phyloP scores from a whole-genome alignment of 2,329 filamentous ascomycete genomes.

The Ceratocystiopsis minuta region DNA sequence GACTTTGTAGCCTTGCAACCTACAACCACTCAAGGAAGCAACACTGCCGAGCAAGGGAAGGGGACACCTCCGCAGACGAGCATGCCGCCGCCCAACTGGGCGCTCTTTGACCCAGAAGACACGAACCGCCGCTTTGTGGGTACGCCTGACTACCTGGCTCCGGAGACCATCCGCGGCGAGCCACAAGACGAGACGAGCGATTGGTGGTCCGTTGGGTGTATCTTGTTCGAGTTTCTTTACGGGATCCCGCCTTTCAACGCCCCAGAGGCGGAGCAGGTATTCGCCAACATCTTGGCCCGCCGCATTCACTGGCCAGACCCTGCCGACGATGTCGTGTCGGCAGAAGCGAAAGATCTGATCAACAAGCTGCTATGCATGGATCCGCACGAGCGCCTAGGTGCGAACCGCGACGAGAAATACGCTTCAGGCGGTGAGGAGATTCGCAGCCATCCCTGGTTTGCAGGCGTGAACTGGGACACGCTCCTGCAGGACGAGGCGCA shows the following conservation, averaged over 20 bases:
- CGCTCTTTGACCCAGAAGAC: conserved; percentile 87
- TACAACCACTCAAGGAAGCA: conserved; percentile 23
- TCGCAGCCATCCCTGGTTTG: conserved; percentile 75
- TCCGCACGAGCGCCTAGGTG: conserved; percentile 63
- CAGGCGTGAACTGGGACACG: conserved; percentile 72
- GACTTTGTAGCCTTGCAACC: conserved; percentile 52
- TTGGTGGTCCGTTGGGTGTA: conserved; percentile 99
- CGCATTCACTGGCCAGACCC: conserved; percentile 87
- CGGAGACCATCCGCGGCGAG: conserved; percentile 87
- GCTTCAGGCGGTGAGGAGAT: conserved; percentile 80
- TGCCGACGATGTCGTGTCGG: conserved; percentile 58
- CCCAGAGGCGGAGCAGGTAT: conserved; percentile 75
- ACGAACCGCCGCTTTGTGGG: conserved; percentile 86
- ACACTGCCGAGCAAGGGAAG: conserved; percentile 19
- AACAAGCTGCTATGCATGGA: conserved; percentile 79
- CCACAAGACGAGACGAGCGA: conserved; percentile 96
- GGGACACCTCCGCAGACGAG: conserved; percentile 44
- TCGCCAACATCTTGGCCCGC: conserved; percentile 84
- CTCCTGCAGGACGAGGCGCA: conserved; percentile 89
- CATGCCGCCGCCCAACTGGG: conserved; percentile 80
- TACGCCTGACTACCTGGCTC: conserved; percentile 90
- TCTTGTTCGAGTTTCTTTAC: conserved; percentile 89
- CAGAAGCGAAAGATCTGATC: conserved; percentile 85
- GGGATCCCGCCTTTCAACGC: conserved; percentile 91
- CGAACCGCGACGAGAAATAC: conserved; percentile 70